Evolutionary conservation across 176 grass and related monocot genomes (phyloP).

Genomic region (Oryza longistaminata): DNA sequence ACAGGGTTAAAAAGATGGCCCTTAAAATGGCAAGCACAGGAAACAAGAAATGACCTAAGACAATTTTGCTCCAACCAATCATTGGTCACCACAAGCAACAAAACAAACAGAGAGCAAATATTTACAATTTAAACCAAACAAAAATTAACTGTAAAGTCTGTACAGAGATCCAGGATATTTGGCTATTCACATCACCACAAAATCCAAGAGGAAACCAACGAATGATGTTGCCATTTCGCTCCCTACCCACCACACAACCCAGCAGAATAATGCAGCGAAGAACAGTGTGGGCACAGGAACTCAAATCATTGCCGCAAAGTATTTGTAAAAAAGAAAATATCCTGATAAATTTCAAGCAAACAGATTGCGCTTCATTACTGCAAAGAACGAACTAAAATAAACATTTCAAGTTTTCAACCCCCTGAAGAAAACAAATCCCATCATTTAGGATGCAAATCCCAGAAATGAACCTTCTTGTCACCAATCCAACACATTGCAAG

Average conservation of each 20-base stretch:
- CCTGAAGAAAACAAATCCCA: neutral
- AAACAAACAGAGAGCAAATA: neutral
- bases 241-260: neutral
- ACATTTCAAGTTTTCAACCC: neutral
- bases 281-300: slow-evolving; percentile 4
- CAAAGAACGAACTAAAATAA: too few species aligned
- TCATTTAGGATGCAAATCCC: neutral
- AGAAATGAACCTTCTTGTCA: neutral
- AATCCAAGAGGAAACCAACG: neutral
- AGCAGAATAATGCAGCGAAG: neutral
- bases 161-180: slow-evolving; percentile 1
- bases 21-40: slow-evolving; percentile 26
- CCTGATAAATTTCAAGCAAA: neutral
- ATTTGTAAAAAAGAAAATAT: slow-evolving; percentile 2
- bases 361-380: neutral
- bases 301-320: neutral
- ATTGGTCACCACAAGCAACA: slow-evolving; percentile 9
- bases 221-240: slow-evolving; percentile 15
- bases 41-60: slow-evolving; percentile 25
- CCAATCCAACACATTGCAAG: neutral
- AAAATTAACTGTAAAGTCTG: neutral
- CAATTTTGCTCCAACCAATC: neutral
- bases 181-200: neutral
- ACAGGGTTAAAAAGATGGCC: slow-evolving; percentile 11
- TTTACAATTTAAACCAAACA: slow-evolving; percentile 14